Evolutionary conservation across 2,329 filamentous ascomycete species (phyloP).

Genomic region (Ophiosphaerella korrae): DNA sequence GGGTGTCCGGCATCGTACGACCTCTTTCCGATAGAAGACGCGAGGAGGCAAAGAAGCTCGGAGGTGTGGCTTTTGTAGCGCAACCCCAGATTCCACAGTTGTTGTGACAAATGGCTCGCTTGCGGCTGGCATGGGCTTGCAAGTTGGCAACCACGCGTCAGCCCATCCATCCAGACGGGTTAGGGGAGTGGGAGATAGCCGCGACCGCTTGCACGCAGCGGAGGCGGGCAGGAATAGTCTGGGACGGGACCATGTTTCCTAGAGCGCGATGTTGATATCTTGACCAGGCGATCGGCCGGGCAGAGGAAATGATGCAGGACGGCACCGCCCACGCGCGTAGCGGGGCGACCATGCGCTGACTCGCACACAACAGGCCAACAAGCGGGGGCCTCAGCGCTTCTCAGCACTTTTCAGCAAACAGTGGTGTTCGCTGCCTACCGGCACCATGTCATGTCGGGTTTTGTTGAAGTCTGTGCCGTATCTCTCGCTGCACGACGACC

Average conservation of each 20-base stretch:
- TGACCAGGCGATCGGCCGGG: background rate
- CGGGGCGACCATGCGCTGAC: conserved; percentile 11
- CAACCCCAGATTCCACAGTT: conserved; percentile 8
- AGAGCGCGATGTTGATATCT: conserved; percentile 3
- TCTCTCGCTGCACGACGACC: conserved; percentile 28
- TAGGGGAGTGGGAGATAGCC: background rate
- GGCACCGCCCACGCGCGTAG: conserved; percentile 2
- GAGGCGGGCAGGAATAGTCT: background rate
- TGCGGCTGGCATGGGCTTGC: background rate
- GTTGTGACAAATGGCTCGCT: conserved; percentile 9
- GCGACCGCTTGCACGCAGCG: conserved; percentile 10
- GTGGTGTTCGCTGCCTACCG: background rate
- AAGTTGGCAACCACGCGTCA: background rate
- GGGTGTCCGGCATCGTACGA: conserved; percentile 12
- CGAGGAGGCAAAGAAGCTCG: conserved; percentile 11
- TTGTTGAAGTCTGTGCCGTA: conserved; percentile 9
- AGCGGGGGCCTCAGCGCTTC: too few species aligned
- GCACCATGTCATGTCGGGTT: conserved; percentile 6
- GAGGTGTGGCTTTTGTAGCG: conserved; percentile 1
- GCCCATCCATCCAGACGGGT: too few species aligned
- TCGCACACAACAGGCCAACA: conserved; percentile 21
- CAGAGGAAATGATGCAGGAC: background rate
- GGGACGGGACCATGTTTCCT: conserved; percentile 22
- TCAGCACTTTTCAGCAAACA: conserved; percentile 4
- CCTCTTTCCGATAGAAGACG: conserved; percentile 27